These are phyloP conservation scores for Sphaerulina vaccinii DNA, from an alignment of 2,329 filamentous ascomycete species.

Conservation along the genomic window DNA sequence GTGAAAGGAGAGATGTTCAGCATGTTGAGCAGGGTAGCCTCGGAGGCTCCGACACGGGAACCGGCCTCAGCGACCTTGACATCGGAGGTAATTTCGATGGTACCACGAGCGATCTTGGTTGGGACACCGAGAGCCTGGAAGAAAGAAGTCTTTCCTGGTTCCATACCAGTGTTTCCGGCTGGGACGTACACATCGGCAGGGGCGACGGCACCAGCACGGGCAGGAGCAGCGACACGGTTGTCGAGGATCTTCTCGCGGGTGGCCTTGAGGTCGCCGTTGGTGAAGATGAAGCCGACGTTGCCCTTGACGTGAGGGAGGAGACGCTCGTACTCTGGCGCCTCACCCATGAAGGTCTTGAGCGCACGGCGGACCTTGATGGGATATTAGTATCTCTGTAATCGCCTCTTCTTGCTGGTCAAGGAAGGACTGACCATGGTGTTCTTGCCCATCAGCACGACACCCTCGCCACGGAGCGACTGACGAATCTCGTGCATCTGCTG, in stretches of 20 bases:
- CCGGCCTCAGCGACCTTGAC: conserved; percentile 95
- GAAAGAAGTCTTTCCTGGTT: conserved; percentile 99
- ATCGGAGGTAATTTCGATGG: conserved; percentile 98
- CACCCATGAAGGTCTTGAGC: conserved; percentile 86
- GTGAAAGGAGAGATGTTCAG: conserved; percentile 99
- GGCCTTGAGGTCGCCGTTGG: conserved; percentile 90
- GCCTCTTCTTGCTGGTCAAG: background rate
- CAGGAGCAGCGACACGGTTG: conserved; percentile 97
- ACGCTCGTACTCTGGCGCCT: conserved; percentile 96
- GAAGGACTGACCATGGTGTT: conserved; percentile 85
- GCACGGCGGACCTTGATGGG: conserved; percentile 78
- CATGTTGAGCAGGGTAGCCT: conserved; percentile 99
- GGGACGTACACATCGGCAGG: conserved; percentile 92
- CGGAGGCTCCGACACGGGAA: conserved; percentile 94
- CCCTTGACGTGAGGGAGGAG: conserved; percentile 94
- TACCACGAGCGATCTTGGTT: conserved; percentile 99
- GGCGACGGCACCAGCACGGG: conserved; percentile 95
- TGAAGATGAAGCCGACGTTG: conserved; percentile 99
- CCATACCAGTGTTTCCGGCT: conserved; percentile 99
- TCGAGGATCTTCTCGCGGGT: conserved; percentile 89
- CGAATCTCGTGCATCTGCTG: conserved; percentile 99
- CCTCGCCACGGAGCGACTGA: conserved; percentile 81
- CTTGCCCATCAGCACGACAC: conserved; percentile 98
- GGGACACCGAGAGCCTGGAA: conserved; percentile 99
- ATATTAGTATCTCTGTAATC: conserved; percentile 16